Evolutionary conservation across 2,329 filamentous ascomycete genomes (phyloP), one percentile per base, ranked within the genome.

Genomic region (Monilinia laxa): DNA sequence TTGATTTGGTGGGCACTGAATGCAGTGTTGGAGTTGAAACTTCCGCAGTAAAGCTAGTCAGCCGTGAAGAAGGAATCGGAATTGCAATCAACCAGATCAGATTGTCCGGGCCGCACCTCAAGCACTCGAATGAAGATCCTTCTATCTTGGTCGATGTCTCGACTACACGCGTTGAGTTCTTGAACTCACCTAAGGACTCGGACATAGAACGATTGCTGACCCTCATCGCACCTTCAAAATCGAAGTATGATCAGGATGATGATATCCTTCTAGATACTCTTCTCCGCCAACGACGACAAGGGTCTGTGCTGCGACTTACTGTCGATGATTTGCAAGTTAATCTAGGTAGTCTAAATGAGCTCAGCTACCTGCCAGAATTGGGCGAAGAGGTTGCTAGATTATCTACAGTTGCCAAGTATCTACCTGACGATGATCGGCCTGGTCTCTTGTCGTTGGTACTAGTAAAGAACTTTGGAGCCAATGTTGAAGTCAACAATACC

Each of bases 231-330:
- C 96, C 95, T 0, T 97, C 93, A 0, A 95, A 93, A 70, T 88
- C 95, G 76, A 92, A 93, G 70, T 97, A 88, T 70, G 89, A 94
- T 68, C 87, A 88, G 57, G 91, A 96, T 68, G 92, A 97, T 72
- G 94, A 98, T 73, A 96, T 99, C 68, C 88, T 99, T 82, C 86
- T 99, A 28, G 94, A 98, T 72, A 97, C 92, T 0, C 82, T 99
- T 0, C 80, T 98, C 18, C 85, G 91, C 28, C 95, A 99, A 77
- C 84, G 95, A 68, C 85, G 89, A 64, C 94, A 97, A 77, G 95
- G 94, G 0, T 88, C 91, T 12, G 89, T 98, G 9, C 80, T 97
- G 40, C 87, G 92, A 59, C 77, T 91, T 6, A 87, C 85, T 4
- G 75, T 96, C 7, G 87, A 87, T 38, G 83, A 84, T 38, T 77